These are phyloP conservation scores for Boletellus deceptivus DNA, from an alignment of 1,284 basidiomycete genomes.

Conservation along the genomic window DNA sequence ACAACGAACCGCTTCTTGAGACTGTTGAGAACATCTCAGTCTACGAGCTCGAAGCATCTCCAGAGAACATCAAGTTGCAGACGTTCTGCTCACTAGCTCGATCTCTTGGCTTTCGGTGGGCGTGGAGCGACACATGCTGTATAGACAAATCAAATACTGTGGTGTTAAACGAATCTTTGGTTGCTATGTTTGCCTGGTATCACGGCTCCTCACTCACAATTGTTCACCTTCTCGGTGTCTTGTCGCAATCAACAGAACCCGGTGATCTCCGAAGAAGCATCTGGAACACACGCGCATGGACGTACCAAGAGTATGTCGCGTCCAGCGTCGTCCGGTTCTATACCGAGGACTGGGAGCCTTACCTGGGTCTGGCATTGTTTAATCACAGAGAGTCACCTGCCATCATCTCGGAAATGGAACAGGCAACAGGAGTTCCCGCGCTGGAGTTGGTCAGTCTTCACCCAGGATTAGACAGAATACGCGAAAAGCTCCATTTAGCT, in stretches of 20 bases:
- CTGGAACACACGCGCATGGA: constrained; percentile 10
- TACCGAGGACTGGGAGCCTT: constrained; percentile 16
- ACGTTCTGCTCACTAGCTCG: constrained; percentile 6
- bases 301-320: constrained; percentile 15
- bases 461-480: constrained; percentile 4
- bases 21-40: constrained; percentile 4
- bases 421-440: neutral
- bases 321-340: constrained; percentile 6
- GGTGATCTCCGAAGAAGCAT: neutral
- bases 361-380: constrained; percentile 5
- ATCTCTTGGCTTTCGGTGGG: constrained; percentile 5
- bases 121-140: constrained; percentile 17
- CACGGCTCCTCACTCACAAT: constrained; percentile 8
- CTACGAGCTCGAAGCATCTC: neutral
- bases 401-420: constrained; percentile 7
- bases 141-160: neutral
- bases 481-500: constrained; percentile 15
- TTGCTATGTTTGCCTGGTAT: constrained; percentile 18
- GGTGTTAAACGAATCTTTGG: constrained; percentile 10
- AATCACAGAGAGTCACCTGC: constrained; percentile 12
- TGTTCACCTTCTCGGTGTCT: constrained; percentile 1
- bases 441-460: neutral
- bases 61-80: constrained; percentile 2
- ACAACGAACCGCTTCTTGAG: constrained; percentile 8
- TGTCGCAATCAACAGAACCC: neutral